Base-by-base conservation (phyloP, 306 rosid species). In the Casuarina equisetifolia region DNA sequence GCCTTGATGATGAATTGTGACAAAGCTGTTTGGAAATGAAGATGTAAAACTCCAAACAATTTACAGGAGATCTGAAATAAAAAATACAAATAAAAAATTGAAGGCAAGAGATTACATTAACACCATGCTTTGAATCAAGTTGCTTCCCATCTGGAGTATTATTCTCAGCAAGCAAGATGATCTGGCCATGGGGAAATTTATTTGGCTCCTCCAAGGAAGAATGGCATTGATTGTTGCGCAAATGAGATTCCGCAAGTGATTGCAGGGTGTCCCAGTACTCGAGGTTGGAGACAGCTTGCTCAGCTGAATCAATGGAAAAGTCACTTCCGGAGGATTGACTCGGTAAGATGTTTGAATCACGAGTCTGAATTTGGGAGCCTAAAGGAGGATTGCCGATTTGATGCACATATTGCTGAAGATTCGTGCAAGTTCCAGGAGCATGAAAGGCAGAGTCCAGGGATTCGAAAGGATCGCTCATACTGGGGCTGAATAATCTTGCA, bases 1-100 rank as follows among this genome's bases (percentile, higher is more conserved):
- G 74, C 72, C 61, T 80, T 32, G 77, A 77, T 52, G 32, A 70
- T 72, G 76, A 62, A 75, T 76, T 81, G 75, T 78, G 12, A n/a
- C 50, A 66, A 66, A 40, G 35, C 50, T 66, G 71, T 40, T 40
- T 40, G 48, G 25, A 66, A 66, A 64, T 16, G 45, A 64, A 16
- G 9, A 55, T 15, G 12, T 5, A 0, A 64, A 64, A 39, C 6
- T 39, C 70, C 4, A 6, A 38, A 64, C 0, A 62, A 11, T 62
- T 35, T 12, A n/a, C 40, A 62, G 12, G 36, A 36, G 6, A 13
- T 62, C 5, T 9, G 20, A 8, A 57, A 57, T 3, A 10, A 55
- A 19, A 55, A 19, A 55, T 4, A 0, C 15, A 39, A 32, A 5
- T 59, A 25, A 19, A 40, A 25, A 64, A 39, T 15, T 19, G 70